phyloP scores from a whole-genome alignment of 495 filamentous ascomycete species.

The Geoglossum glabrum region DNA sequence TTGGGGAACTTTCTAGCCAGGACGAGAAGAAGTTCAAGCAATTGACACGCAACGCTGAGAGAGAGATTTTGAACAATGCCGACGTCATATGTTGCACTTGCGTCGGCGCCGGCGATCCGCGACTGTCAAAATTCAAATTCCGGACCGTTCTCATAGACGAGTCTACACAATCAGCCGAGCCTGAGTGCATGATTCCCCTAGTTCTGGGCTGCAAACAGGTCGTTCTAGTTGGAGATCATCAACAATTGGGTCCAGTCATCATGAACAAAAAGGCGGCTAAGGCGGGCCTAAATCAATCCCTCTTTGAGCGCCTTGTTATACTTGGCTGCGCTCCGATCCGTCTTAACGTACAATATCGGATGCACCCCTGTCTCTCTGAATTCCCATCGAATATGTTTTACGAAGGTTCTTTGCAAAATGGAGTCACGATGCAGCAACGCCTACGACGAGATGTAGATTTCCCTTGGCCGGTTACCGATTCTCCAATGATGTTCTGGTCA shows the following conservation, averaged over 20 bases:
- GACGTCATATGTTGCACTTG: slow-evolving; percentile 99
- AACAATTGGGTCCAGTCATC: slow-evolving; percentile 94
- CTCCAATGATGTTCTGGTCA: slow-evolving; percentile 99
- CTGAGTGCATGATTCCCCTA: slow-evolving; percentile 97
- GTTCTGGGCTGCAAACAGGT: slow-evolving; percentile 97
- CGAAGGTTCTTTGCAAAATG: slow-evolving; percentile 91
- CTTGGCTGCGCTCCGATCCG: slow-evolving; percentile 83
- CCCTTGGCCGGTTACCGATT: slow-evolving; percentile 86
- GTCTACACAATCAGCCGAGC: slow-evolving; percentile 96
- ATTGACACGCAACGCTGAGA: slow-evolving; percentile 78
- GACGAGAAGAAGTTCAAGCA: slow-evolving; percentile 98
- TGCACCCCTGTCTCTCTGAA: slow-evolving; percentile 95
- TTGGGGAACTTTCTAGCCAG: slow-evolving; percentile 82
- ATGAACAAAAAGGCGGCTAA: slow-evolving; percentile 99
- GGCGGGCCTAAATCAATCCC: slow-evolving; percentile 87
- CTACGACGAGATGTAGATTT: slow-evolving; percentile 91
- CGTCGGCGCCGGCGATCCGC: slow-evolving; percentile 90
- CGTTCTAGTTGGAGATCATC: slow-evolving; percentile 93
- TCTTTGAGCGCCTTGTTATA: slow-evolving; percentile 93
- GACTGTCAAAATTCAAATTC: slow-evolving; percentile 91
- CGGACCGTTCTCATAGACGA: slow-evolving; percentile 95
- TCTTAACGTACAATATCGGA: slow-evolving; percentile 94
- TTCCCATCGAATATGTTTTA: slow-evolving; percentile 99
- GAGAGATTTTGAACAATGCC: slow-evolving; percentile 85
- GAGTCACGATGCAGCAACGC: slow-evolving; percentile 74